Percentiles rank a stretch among this genome's conserved stretches.
Conservation (phyloP, 139 green algal species). For the Edaphochlamys debaryana region DNA sequence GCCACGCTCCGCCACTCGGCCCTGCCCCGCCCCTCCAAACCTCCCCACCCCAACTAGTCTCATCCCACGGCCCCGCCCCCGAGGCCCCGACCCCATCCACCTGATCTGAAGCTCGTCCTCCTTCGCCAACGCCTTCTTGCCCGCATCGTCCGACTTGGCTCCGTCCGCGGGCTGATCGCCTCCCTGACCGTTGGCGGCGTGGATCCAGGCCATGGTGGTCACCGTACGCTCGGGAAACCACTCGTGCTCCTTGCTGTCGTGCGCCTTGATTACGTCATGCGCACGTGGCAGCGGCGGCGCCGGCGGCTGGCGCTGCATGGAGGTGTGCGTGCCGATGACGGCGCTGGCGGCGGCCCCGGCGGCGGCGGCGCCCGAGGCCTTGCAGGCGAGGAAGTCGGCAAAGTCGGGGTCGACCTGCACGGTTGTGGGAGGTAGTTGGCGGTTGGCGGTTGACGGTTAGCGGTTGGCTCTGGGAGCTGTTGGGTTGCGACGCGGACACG, state of each 20-base stretch:
- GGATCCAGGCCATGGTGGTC: conserved; percentile 12
- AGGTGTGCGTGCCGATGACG: neutral
- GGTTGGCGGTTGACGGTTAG: too few relatives aligned
- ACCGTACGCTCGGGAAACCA: conserved; percentile 15
- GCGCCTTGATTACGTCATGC: too few relatives aligned
- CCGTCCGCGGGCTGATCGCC: too few relatives aligned
- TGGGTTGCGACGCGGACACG: too few relatives aligned
- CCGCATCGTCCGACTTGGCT: too few relatives aligned
- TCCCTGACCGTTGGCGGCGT: neutral
- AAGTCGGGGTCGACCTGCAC: conserved; percentile 17
- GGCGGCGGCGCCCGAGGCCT: neutral
- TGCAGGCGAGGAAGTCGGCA: conserved; percentile 32
- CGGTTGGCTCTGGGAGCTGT: too few relatives aligned
- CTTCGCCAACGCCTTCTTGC: neutral
- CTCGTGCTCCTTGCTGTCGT: neutral
- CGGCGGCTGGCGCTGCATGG: neutral
- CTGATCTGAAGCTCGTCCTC: neutral
- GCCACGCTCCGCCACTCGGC: too few relatives aligned
- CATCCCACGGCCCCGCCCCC: neutral
- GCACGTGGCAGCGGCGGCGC: neutral
- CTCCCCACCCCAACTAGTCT: neutral
- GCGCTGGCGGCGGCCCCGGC: neutral
- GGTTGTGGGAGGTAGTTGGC: too few relatives aligned
- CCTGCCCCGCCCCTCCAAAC: too few relatives aligned
- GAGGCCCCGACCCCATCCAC: too few relatives aligned